Conservation (phyloP, 129 eudicot genomes). For the Centaurea solstitialis region DNA sequence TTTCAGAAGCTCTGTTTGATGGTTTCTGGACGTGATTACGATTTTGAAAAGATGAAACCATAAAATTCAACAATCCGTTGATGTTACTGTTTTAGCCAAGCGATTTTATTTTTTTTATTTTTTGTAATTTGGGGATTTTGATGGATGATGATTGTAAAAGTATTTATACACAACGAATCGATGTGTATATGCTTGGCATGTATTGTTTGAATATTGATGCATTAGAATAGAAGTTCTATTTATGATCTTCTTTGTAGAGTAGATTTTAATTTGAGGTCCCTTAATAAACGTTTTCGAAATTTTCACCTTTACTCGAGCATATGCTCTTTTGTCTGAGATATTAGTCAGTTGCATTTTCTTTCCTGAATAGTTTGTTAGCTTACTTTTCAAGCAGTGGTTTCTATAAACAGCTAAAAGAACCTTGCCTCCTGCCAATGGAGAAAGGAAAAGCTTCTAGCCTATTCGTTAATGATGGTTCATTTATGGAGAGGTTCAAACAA, state of each 20-base stretch:
- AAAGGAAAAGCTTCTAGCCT: conserved; percentile 47
- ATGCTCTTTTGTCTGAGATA: not conserved
- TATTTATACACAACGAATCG: not conserved
- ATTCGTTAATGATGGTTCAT: conserved; percentile 80
- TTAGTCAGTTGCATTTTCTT: conserved; percentile 1
- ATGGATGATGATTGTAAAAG: not conserved
- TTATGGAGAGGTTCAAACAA: conserved; percentile 80
- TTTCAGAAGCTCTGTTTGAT: not conserved
- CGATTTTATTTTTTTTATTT: too few relatives aligned
- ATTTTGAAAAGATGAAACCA: not conserved
- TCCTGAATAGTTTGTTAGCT: conserved; percentile 41
- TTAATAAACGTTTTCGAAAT: not conserved
- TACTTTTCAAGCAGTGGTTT: conserved; percentile 49
- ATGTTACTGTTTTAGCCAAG: not conserved
- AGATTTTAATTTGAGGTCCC: not conserved
- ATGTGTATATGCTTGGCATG: not conserved
- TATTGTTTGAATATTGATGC: not conserved
- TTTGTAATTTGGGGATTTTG: not conserved
- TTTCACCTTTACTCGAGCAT: not conserved
- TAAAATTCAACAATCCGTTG: not conserved
- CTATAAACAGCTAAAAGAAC: conserved; percentile 31
- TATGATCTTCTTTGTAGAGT: not conserved
- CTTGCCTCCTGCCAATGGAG: conserved; percentile 46
- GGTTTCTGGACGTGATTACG: not conserved
- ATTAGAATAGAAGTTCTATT: not conserved